These are phyloP conservation scores for Canavalia gladiata DNA, from an alignment of 306 rosid species.

Conservation along the genomic window DNA sequence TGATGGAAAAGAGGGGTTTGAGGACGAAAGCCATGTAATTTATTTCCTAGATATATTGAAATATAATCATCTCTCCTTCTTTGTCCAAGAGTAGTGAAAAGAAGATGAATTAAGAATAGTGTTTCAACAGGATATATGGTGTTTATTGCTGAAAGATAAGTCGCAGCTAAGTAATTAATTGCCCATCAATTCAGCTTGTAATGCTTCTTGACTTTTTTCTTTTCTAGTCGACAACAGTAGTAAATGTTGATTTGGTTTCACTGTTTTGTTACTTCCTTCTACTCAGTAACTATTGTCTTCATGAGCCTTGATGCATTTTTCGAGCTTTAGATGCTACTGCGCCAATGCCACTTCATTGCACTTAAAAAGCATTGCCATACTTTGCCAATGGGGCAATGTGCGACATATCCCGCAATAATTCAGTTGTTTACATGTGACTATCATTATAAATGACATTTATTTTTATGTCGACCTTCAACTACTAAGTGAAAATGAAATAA, in stretches of 20 bases:
- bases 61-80: slow-evolving; percentile 46
- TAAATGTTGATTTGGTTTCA: slow-evolving; percentile 53
- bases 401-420: too few species aligned
- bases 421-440: too few species aligned
- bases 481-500: too few species aligned
- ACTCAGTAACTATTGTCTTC: too few species aligned
- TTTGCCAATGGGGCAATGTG: too few species aligned
- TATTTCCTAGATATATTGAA: slow-evolving; percentile 34
- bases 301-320: too few species aligned
- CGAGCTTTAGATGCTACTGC: too few species aligned
- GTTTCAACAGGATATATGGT: slow-evolving; percentile 40
- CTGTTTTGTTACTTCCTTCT: too few species aligned
- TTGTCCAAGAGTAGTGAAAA: background rate
- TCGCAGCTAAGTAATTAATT: slow-evolving; percentile 44
- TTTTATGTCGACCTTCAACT: too few species aligned
- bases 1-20: slow-evolving; percentile 42
- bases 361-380: too few species aligned
- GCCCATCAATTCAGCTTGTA: slow-evolving; percentile 51
- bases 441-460: too few species aligned
- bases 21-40: slow-evolving; percentile 48
- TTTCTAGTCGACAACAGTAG: slow-evolving; percentile 31
- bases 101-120: background rate
- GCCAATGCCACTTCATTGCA: too few species aligned
- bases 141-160: slow-evolving; percentile 49
- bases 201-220: slow-evolving; percentile 51